These are phyloP conservation scores for Clitopilus hobsonii DNA, from an alignment of 768 basidiomycete genomes.

Conservation along the genomic window DNA sequence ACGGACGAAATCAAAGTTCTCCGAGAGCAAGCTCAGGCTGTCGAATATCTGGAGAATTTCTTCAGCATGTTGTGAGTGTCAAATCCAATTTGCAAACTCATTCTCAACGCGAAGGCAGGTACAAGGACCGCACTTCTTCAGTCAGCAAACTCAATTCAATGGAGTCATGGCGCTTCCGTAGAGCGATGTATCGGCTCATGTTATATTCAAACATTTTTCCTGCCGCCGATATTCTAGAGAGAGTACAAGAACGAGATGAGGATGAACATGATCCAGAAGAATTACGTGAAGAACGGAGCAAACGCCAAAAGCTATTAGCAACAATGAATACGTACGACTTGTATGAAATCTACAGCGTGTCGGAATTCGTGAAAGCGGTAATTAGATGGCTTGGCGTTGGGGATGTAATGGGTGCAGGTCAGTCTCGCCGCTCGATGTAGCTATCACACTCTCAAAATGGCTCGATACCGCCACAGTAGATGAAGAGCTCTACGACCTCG, in stretches of 20 bases:
- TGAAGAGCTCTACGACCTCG: neutral
- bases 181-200: conserved; percentile 16
- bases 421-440: neutral
- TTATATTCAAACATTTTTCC: conserved; percentile 9
- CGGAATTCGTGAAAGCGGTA: conserved; percentile 5
- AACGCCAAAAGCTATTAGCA: conserved; percentile 5
- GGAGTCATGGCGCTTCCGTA: conserved; percentile 19
- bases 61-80: conserved; percentile 20
- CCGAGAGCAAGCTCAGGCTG: conserved; percentile 1
- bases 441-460: neutral
- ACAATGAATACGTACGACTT: conserved; percentile 9
- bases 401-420: neutral
- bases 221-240: neutral
- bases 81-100: too few relatives aligned
- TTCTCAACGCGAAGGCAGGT: conserved; percentile 9
- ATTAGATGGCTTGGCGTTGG: neutral
- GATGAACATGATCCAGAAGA: conserved; percentile 4
- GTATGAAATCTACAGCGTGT: conserved; percentile 8
- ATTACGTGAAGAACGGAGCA: neutral
- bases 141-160: conserved; percentile 13
- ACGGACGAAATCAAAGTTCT: neutral
- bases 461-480: neutral
- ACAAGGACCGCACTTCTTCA: conserved; percentile 16
- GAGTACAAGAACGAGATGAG: neutral
- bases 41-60: conserved; percentile 13